Percentiles rank a stretch among this genome's conserved stretches.
These are phyloP conservation scores for Parietaria judaica DNA, from an alignment of 306 rosid genomes.

Conservation along the genomic window DNA sequence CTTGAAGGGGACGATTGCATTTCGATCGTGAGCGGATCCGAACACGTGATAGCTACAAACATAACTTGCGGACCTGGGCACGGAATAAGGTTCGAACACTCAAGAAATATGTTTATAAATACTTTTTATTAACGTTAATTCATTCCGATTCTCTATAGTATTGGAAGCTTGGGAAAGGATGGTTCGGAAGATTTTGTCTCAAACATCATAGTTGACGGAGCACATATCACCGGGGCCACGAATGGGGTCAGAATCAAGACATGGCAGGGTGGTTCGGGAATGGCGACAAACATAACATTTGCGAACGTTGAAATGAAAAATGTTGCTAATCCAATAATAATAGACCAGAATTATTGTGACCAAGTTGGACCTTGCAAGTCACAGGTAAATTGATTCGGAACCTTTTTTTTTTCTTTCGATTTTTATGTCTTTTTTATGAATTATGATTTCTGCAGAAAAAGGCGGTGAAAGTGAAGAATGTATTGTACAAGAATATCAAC, in stretches of 20 bases:
- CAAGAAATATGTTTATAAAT: not conserved
- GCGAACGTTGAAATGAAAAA: too few relatives aligned
- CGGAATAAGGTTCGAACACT: constrained; percentile 51
- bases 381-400: too few relatives aligned
- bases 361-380: too few relatives aligned
- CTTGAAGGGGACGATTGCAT: constrained; percentile 75
- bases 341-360: too few relatives aligned
- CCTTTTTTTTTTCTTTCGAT: too few relatives aligned
- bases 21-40: constrained; percentile 67
- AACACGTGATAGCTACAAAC: constrained; percentile 34
- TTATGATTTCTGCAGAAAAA: too few relatives aligned
- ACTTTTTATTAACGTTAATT: not conserved
- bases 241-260: constrained; percentile 49
- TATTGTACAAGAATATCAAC: too few relatives aligned
- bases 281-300: too few relatives aligned
- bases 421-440: too few relatives aligned
- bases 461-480: too few relatives aligned
- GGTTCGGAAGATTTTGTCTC: constrained; percentile 47
- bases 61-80: constrained; percentile 90
- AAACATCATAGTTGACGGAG: constrained; percentile 39
- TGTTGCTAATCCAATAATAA: too few relatives aligned
- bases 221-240: constrained; percentile 52
- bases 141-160: constrained; percentile 20
- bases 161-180: constrained; percentile 69
- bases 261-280: too few relatives aligned